Conservation (phyloP, 2,329 filamentous ascomycete species). For the Teratosphaeria gauchensis region DNA sequence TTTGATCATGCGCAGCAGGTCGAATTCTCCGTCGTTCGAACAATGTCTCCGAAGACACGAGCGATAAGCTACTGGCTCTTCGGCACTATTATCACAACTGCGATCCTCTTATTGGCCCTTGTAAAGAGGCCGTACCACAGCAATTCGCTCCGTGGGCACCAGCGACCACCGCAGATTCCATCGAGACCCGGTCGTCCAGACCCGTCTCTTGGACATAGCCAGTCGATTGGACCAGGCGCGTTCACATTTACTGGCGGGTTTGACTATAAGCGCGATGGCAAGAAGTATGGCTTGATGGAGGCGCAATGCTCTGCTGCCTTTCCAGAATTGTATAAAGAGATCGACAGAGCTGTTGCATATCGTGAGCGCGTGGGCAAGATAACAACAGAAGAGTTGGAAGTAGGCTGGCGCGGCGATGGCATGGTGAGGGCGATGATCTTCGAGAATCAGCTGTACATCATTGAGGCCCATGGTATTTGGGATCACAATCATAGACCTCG, state of each 20-base stretch:
- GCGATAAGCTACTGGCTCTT: neutral
- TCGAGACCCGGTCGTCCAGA: neutral
- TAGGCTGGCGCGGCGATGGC: conserved; percentile 23
- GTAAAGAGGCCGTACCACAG: neutral
- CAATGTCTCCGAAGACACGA: neutral
- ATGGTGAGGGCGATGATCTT: conserved; percentile 30
- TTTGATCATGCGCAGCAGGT: neutral
- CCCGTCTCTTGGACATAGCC: neutral
- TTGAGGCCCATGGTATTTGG: conserved; percentile 22
- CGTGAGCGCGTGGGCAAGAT: conserved; percentile 20
- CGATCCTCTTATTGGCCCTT: neutral
- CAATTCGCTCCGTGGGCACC: neutral
- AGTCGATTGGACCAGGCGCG: neutral
- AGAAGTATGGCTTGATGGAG: conserved; percentile 20
- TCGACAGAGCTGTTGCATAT: conserved; percentile 21
- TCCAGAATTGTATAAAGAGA: conserved; percentile 22
- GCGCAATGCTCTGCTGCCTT: conserved; percentile 24
- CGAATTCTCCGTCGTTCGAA: neutral
- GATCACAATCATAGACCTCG: conserved; percentile 18
- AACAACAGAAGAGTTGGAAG: conserved; percentile 18
- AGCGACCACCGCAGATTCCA: neutral
- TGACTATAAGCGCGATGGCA: conserved; percentile 14
- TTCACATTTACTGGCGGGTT: neutral
- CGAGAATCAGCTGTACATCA: conserved; percentile 28
- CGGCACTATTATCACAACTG: neutral